Percentiles rank a stretch among this genome's conserved stretches.
phyloP scores from a whole-genome alignment of 805 yeast species.

The Lipomyces mesembrius region DNA sequence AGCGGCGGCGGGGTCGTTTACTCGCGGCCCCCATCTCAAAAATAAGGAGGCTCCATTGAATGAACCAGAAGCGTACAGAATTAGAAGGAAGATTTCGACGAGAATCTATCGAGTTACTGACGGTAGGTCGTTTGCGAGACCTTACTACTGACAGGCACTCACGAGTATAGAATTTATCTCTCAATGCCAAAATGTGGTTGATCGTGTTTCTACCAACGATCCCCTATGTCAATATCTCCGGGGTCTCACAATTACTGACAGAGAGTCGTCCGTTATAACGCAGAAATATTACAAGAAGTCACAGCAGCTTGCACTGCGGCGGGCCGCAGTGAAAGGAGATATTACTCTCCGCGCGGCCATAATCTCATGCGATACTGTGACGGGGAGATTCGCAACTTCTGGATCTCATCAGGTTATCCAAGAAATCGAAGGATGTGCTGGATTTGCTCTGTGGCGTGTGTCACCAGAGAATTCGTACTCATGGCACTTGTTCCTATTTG shows the following conservation, averaged over 20 bases:
- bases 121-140: conserved; percentile 2
- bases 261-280: background rate
- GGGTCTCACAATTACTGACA: background rate
- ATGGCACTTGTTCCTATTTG: conserved; percentile 20
- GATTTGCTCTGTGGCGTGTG: conserved; percentile 25
- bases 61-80: background rate
- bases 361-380: background rate
- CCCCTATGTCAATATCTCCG: conserved; percentile 20
- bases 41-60: background rate
- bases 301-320: conserved; percentile 13
- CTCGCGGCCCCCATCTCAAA: background rate
- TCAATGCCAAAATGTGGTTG: conserved; percentile 20
- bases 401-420: background rate
- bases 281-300: background rate
- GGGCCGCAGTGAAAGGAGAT: conserved; percentile 22
- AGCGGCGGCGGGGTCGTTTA: background rate
- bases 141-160: background rate
- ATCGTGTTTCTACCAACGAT: conserved; percentile 6
- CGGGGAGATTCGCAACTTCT: background rate
- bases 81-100: background rate
- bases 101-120: conserved; percentile 19
- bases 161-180: conserved; percentile 9
- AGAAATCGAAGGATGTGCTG: conserved; percentile 19
- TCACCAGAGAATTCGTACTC: conserved; percentile 4
- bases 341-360: conserved; percentile 18